Evolutionary conservation across 2,329 filamentous ascomycete genomes (phyloP), one percentile per base, ranked within the genome.

Genomic region (Fusarium falciforme): DNA sequence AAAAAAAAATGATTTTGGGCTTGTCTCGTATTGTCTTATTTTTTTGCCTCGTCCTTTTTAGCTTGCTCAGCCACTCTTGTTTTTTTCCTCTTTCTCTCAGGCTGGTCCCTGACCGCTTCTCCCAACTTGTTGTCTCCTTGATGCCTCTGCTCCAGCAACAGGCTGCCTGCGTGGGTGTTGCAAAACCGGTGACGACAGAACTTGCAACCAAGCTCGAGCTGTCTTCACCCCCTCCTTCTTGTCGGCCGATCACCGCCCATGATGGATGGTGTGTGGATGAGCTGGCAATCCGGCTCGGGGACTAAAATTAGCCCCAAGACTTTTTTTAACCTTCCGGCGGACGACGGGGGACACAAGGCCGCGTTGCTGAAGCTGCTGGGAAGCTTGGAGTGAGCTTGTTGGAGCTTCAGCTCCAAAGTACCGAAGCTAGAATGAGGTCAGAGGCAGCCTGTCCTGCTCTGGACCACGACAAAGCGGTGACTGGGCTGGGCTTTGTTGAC

Each of bases 231-330:
- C 74, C 71, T 70, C 64, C 71, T 63, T 57, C 59, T 67, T 44
- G 76, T 78, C 75, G 73, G 71, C 70, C 73, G 75, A 78, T 78
- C 76, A 63, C 55, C 66, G 62, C 70, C 65, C 55, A 64, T 70
- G 64, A 58, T 73, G 67, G 67, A 68, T 78, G 76, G 75, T 77
- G 73, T 68, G 74, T 78, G 76, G 68, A 70, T 78, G 75, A 76
- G 76, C 64, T 78, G 76, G 76, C 76, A 77, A 59, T 65, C 72
- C 66, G 58, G 75, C 68, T 74, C 61, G 54, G 66, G 55, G 68
- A 69, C 76, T 78, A 78, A 78, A 77, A 74, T 76, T 78, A 78
- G 76, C 75, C 68, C 73, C 61, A 64, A 66, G 66, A 27, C 31
- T 38, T 33, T 70, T 72, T 60, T 61, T 72, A 52, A 64, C 63